Conservation (phyloP, 2,329 filamentous ascomycete genomes). For the Colletotrichum musicola region DNA sequence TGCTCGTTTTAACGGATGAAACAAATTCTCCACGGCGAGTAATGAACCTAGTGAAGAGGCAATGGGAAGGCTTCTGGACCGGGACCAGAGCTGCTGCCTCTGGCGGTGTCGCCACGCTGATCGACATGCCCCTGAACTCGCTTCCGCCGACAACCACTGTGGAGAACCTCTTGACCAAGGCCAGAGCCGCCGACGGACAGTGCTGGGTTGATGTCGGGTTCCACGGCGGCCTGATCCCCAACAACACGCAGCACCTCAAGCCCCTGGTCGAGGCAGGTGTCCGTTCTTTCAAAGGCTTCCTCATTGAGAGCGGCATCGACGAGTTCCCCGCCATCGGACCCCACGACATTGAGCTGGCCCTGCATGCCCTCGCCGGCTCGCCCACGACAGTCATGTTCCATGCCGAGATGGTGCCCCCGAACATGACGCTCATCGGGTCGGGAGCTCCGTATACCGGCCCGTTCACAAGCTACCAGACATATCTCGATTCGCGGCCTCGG, state of each 20-base stretch:
- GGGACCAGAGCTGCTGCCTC: constrained; percentile 94
- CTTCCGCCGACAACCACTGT: constrained; percentile 97
- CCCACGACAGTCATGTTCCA: constrained; percentile 99
- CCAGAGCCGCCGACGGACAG: constrained; percentile 84
- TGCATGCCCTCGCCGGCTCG: constrained; percentile 82
- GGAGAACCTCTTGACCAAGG: constrained; percentile 85
- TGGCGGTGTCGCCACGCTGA: constrained; percentile 94
- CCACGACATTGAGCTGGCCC: constrained; percentile 81
- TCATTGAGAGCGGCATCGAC: constrained; percentile 96
- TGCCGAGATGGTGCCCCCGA: constrained; percentile 94
- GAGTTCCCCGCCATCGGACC: constrained; percentile 95
- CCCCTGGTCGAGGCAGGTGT: constrained; percentile 88
- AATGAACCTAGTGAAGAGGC: neutral
- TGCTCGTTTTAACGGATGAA: neutral
- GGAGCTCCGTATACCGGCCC: constrained; percentile 83
- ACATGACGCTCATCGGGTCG: constrained; percentile 78
- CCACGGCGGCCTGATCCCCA: constrained; percentile 94
- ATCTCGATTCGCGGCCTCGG: constrained; percentile 89
- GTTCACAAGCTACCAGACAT: constrained; percentile 85
- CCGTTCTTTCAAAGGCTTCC: constrained; percentile 95
- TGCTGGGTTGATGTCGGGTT: constrained; percentile 99
- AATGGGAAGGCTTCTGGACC: constrained; percentile 97
- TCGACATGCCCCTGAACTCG: constrained; percentile 98
- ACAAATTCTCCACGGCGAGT: neutral
- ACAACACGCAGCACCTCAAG: constrained; percentile 83